Evolutionary conservation across 176 grass and related monocot genomes (phyloP).

Genomic region (Avena insularis): DNA sequence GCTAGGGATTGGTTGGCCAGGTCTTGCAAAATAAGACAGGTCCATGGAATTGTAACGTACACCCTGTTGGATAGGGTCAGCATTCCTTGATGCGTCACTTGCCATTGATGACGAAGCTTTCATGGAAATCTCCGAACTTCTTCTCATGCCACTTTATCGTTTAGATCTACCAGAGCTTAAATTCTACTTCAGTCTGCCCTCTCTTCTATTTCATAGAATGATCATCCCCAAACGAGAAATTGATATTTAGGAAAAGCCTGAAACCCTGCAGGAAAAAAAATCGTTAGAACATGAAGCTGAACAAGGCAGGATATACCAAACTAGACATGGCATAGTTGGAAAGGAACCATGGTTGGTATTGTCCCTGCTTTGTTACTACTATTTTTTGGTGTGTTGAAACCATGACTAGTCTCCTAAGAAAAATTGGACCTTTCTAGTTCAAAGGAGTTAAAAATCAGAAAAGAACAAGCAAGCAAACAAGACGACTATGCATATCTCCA

Average conservation of each 20-base stretch:
- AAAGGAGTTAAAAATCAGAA: not conserved
- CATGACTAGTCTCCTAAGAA: constrained; percentile 4
- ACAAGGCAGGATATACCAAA: not conserved
- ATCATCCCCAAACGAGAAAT: constrained; percentile 3
- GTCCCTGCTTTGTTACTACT: not conserved
- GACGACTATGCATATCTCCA: not conserved
- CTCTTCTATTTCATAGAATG: constrained; percentile 43
- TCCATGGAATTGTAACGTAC: constrained; percentile 41
- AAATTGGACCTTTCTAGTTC: constrained; percentile 5
- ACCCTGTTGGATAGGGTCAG: constrained; percentile 45
- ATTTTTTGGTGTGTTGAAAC: not conserved
- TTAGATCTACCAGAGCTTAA: constrained; percentile 17
- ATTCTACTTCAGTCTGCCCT: constrained; percentile 43
- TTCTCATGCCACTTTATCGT: constrained; percentile 50
- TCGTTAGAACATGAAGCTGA: constrained; percentile 39
- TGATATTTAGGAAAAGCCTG: constrained; percentile 24
- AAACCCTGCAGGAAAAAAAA: constrained; percentile 41
- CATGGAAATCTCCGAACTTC: constrained; percentile 54
- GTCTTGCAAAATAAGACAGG: constrained; percentile 53
- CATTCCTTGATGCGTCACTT: constrained; percentile 32
- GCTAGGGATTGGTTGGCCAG: constrained; percentile 55
- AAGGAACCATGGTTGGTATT: not conserved
- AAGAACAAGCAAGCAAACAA: not conserved
- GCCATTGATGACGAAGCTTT: constrained; percentile 57
- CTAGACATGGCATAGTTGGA: not conserved